A percentile compares a stretch with the other conserved stretches of the same genome.
These are phyloP conservation scores for Geranium rotundifolium DNA, from an alignment of 345 rosid genomes.

Conservation along the genomic window DNA sequence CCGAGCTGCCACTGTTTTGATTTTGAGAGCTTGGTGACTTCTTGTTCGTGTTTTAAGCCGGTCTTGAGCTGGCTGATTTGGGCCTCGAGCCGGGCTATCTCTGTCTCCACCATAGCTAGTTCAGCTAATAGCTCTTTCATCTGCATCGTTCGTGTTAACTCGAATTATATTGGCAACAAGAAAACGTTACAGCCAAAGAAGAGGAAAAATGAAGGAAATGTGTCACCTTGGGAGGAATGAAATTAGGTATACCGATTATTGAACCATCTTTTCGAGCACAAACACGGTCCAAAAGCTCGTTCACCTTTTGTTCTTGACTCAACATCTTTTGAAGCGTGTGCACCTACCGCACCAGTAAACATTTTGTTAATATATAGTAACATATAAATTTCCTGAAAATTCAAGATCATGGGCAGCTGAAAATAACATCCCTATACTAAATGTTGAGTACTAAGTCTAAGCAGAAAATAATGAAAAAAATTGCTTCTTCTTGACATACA, in stretches of 20 bases:
- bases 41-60: slow-evolving; percentile 51
- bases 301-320: slow-evolving; percentile 69
- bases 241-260: slow-evolving; percentile 42
- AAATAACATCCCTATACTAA: not conserved
- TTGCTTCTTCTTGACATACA: too few relatives aligned
- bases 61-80: slow-evolving; percentile 57
- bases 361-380: too few relatives aligned
- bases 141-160: slow-evolving; percentile 35
- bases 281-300: slow-evolving; percentile 46
- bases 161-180: not conserved
- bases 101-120: slow-evolving; percentile 61
- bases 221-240: slow-evolving; percentile 74
- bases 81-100: slow-evolving; percentile 57
- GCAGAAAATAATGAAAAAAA: too few relatives aligned
- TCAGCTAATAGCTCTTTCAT: slow-evolving; percentile 70
- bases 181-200: not conserved
- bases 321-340: slow-evolving; percentile 60
- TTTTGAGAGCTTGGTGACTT: slow-evolving; percentile 35
- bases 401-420: not conserved
- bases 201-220: not conserved
- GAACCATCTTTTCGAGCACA: slow-evolving; percentile 35
- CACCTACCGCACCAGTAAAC: slow-evolving; percentile 28
- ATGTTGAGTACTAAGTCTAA: not conserved
- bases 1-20: slow-evolving; percentile 31
- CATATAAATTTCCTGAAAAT: not conserved